phyloP scores from a whole-genome alignment of 768 basidiomycete genomes.

The Lyophyllum atratum region DNA sequence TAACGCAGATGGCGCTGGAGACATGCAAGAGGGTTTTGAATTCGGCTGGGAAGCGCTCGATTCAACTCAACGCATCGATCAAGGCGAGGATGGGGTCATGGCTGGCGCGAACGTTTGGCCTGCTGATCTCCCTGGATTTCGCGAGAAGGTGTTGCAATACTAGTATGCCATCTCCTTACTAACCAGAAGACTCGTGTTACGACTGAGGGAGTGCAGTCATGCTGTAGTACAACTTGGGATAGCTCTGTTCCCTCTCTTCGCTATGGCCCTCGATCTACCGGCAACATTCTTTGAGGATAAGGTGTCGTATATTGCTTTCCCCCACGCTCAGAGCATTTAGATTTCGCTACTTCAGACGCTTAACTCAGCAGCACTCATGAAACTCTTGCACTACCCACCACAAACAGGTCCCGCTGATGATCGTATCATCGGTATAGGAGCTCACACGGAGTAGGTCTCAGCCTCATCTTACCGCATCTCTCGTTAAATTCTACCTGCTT shows the following conservation, averaged over 20 bases:
- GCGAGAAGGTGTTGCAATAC: constrained; percentile 58
- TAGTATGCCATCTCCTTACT: constrained; percentile 49
- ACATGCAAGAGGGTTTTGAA: constrained; percentile 91
- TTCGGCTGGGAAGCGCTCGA: constrained; percentile 69
- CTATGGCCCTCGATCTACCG: constrained; percentile 74
- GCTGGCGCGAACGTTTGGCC: constrained; percentile 83
- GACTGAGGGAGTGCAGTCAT: constrained; percentile 27
- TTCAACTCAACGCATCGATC: constrained; percentile 24
- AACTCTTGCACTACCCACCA: constrained; percentile 74
- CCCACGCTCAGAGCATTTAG: too few species aligned
- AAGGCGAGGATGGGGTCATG: constrained; percentile 54
- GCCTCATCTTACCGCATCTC: not conserved
- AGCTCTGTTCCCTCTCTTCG: constrained; percentile 81
- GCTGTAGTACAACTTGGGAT: constrained; percentile 49
- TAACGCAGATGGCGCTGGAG: constrained; percentile 76
- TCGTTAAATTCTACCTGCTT: not conserved
- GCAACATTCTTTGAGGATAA: constrained; percentile 83
- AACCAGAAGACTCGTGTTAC: not conserved
- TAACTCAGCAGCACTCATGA: constrained; percentile 83
- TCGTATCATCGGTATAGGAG: constrained; percentile 70
- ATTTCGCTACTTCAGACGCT: constrained; percentile 53
- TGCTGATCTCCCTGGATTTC: constrained; percentile 56
- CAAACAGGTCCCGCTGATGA: constrained; percentile 51
- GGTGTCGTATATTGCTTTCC: constrained; percentile 42
- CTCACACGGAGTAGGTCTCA: constrained; percentile 65